Evolutionary conservation across 352 stramenopile species (phyloP).

Genomic region (Pythium sukuiense): DNA sequence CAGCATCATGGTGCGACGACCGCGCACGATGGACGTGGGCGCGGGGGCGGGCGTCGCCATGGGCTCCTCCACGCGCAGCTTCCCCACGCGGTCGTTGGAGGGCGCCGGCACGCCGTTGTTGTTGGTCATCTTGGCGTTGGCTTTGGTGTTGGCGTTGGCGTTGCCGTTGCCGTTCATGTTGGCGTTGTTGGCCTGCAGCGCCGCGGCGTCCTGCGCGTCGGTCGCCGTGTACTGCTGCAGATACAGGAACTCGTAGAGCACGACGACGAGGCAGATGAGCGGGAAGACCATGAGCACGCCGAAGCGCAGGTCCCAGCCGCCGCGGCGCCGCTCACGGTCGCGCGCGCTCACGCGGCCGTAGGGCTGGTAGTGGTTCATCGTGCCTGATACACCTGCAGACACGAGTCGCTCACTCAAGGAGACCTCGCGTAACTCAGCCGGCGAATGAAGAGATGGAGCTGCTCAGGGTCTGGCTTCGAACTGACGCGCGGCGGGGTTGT

Average conservation of each 20-base stretch:
- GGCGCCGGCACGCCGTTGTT: constrained; percentile 3
- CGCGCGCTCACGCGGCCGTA: constrained; percentile 65
- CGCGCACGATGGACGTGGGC: constrained; percentile 48
- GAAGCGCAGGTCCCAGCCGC: constrained; percentile 54
- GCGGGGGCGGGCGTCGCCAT: constrained; percentile 21
- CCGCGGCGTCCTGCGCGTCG: constrained; percentile 30
- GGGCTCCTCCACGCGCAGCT: constrained; percentile 17
- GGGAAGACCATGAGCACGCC: constrained; percentile 69
- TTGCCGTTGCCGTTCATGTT: background rate
- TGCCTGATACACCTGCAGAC: background rate
- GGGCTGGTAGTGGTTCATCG: constrained; percentile 36
- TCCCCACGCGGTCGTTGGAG: background rate
- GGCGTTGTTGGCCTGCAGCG: constrained; percentile 25
- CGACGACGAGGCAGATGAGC: constrained; percentile 62
- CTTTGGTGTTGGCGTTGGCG: constrained; percentile 12
- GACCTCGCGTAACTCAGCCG: background rate
- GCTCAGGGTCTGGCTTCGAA: background rate
- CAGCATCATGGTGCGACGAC: constrained; percentile 72
- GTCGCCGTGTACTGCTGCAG: constrained; percentile 63
- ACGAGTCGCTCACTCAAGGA: background rate
- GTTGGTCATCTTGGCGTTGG: constrained; percentile 1
- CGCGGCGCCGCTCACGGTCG: constrained; percentile 12
- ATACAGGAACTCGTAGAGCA: constrained; percentile 82
- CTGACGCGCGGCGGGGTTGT: background rate
- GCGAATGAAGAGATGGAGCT: background rate